Percentiles rank a stretch among this genome's conserved stretches.
phyloP scores from a whole-genome alignment of 352 stramenopile genomes.

The Phytopythium kandeliae region DNA sequence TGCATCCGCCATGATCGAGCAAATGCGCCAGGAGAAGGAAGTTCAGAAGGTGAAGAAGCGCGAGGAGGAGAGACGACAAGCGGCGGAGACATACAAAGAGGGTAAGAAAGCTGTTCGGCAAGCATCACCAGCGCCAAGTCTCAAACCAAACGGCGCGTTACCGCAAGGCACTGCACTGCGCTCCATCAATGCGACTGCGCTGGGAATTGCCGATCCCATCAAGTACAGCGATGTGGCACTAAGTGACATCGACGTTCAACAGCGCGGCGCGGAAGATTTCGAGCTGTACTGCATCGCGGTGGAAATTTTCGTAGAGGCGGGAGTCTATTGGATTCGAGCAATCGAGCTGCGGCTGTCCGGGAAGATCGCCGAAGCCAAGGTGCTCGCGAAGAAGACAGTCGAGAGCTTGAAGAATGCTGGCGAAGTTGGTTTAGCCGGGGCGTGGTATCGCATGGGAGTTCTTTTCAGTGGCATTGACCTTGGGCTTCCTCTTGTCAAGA shows the following conservation, averaged over 20 bases:
- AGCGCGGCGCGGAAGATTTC: conserved; percentile 10
- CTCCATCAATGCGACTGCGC: neutral
- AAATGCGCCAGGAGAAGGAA: conserved; percentile 14
- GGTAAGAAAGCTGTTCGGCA: neutral
- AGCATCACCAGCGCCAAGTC: neutral
- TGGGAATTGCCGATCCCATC: conserved; percentile 12
- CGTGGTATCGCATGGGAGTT: conserved; percentile 32
- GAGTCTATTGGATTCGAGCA: conserved; percentile 1
- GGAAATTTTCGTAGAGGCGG: conserved; percentile 15
- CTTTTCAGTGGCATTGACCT: conserved; percentile 22
- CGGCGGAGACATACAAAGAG: neutral
- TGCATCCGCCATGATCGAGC: conserved; percentile 10
- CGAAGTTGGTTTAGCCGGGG: conserved; percentile 26
- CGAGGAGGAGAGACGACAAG: conserved; percentile 11
- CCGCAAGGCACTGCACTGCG: neutral
- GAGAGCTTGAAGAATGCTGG: conserved; percentile 17
- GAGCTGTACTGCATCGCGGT: conserved; percentile 18
- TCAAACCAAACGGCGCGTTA: neutral
- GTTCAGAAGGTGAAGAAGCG: conserved; percentile 16
- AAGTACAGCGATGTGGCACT: conserved; percentile 27
- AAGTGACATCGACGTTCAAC: conserved; percentile 23
- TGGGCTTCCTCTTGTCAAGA: conserved; percentile 15
- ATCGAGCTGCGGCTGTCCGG: neutral
- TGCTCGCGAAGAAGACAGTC: conserved; percentile 17
- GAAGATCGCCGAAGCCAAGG: neutral